phyloP scores from a whole-genome alignment of 2,329 filamentous ascomycete species.

The Aspergillus clavatus region DNA sequence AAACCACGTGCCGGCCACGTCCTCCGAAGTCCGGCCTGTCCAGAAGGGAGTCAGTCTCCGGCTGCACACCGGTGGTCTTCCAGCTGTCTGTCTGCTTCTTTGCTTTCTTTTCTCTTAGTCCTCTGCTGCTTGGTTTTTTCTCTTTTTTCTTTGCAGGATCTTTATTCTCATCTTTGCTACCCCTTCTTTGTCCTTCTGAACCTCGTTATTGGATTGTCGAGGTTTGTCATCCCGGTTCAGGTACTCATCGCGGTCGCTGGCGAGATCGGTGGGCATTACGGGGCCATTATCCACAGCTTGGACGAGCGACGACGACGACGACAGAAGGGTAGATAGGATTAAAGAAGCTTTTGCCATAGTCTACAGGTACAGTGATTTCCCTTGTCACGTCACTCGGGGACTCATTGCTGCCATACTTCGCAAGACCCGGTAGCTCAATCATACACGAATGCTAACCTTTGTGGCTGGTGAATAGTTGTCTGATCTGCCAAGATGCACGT shows the following conservation, averaged over 20 bases:
- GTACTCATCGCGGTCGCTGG: conserved; percentile 1
- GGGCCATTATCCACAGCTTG: neutral
- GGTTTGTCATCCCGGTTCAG: too few species aligned
- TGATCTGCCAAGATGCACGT: conserved; percentile 73
- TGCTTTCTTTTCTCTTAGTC: conserved; percentile 2
- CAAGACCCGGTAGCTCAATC: neutral
- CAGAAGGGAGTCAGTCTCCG: conserved; percentile 17
- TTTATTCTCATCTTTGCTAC: conserved; percentile 4
- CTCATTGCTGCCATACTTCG: too few species aligned
- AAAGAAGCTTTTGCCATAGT: neutral
- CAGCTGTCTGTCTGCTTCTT: conserved; percentile 5
- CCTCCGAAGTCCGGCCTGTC: conserved; percentile 27
- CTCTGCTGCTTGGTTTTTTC: conserved; percentile 4
- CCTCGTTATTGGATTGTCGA: too few species aligned
- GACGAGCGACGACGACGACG: neutral
- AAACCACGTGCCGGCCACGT: conserved; percentile 21
- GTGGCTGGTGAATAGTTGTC: neutral
- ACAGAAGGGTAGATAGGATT: neutral
- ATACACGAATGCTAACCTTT: too few species aligned
- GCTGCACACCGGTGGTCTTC: conserved; percentile 9
- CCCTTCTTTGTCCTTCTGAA: too few species aligned
- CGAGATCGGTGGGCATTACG: conserved; percentile 9
- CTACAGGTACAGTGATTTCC: neutral
- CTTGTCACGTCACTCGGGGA: neutral
- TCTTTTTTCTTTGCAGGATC: neutral